These are phyloP conservation scores for Penicillium turbatum DNA, from an alignment of 495 filamentous ascomycete species.

Conservation along the genomic window DNA sequence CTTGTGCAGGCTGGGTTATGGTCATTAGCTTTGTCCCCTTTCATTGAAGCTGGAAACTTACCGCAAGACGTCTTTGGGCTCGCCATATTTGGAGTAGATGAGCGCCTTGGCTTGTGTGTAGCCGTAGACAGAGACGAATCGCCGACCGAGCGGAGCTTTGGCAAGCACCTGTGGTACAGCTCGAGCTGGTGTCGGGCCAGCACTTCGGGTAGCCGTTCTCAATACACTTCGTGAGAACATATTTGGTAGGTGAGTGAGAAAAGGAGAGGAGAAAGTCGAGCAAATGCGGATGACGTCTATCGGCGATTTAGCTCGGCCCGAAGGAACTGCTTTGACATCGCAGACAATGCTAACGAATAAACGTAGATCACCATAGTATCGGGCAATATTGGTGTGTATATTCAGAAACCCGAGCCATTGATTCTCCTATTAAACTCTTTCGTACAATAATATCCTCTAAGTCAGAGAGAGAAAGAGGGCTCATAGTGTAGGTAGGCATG, in stretches of 20 bases:
- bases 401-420: not conserved
- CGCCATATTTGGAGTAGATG: conserved; percentile 78
- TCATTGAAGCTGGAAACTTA: conserved; percentile 26
- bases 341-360: not conserved
- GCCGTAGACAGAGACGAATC: conserved; percentile 73
- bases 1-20: conserved; percentile 58
- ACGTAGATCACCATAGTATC: not conserved
- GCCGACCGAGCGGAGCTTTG: conserved; percentile 33
- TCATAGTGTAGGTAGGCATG: not conserved
- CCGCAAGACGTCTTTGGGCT: conserved; percentile 76
- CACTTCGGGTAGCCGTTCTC: conserved; percentile 20
- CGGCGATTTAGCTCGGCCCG: conserved; percentile 24
- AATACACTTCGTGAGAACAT: conserved; percentile 36
- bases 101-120: conserved; percentile 96
- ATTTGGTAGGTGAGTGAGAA: conserved; percentile 1
- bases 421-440: too few species aligned
- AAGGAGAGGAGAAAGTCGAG: not conserved
- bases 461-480: not conserved
- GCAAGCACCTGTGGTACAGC: conserved; percentile 12
- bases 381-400: not conserved
- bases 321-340: conserved; percentile 6
- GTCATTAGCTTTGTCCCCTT: conserved; percentile 1
- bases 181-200: conserved; percentile 13
- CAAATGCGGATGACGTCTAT: conserved; percentile 25
- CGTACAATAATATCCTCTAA: too few species aligned